Percentiles rank a stretch among this genome's conserved stretches.
Evolutionary conservation across 192 early-diverging fungal species (phyloP).

Genomic region (Coemansia sp.): DNA sequence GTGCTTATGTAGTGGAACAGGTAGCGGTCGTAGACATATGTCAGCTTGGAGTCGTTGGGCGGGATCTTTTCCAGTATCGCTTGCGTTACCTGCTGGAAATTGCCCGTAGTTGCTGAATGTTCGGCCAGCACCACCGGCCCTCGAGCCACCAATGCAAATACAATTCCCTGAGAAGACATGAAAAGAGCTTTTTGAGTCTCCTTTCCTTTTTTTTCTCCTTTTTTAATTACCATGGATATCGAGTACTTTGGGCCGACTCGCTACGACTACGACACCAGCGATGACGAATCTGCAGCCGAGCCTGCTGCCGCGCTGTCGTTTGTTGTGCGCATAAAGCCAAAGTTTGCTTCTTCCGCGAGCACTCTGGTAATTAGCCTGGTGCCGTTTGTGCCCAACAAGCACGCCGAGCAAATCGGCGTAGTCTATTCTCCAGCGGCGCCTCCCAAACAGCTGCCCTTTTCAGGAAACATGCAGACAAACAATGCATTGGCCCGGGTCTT

Average conservation of each 20-base stretch:
- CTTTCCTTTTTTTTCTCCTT: neutral
- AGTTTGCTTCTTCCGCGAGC: neutral
- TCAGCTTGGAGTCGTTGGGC: slow-evolving; percentile 85
- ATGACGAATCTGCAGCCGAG: slow-evolving; percentile 13
- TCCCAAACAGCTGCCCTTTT: slow-evolving; percentile 7
- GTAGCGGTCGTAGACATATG: slow-evolving; percentile 91
- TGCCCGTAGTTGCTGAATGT: slow-evolving; percentile 75
- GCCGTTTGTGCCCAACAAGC: neutral
- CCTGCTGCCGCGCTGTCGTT: slow-evolving; percentile 5
- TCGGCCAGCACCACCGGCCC: slow-evolving; percentile 78
- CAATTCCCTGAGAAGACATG: slow-evolving; percentile 55
- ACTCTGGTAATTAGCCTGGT: slow-evolving; percentile 39
- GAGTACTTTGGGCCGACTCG: slow-evolving; percentile 39
- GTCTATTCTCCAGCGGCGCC: slow-evolving; percentile 25
- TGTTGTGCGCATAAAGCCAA: slow-evolving; percentile 26
- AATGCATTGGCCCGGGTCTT: slow-evolving; percentile 25
- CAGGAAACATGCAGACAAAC: slow-evolving; percentile 13
- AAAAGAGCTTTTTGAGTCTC: neutral
- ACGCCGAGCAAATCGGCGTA: slow-evolving; percentile 24
- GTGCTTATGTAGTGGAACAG: slow-evolving; percentile 88
- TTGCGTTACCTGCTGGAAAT: slow-evolving; percentile 80
- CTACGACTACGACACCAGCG: slow-evolving; percentile 51
- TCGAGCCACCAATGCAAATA: slow-evolving; percentile 78
- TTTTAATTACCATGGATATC: slow-evolving; percentile 26
- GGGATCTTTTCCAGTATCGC: slow-evolving; percentile 88